Conservation (phyloP, 2,329 filamentous ascomycete genomes). For the Ustilaginoidea virens region DNA sequence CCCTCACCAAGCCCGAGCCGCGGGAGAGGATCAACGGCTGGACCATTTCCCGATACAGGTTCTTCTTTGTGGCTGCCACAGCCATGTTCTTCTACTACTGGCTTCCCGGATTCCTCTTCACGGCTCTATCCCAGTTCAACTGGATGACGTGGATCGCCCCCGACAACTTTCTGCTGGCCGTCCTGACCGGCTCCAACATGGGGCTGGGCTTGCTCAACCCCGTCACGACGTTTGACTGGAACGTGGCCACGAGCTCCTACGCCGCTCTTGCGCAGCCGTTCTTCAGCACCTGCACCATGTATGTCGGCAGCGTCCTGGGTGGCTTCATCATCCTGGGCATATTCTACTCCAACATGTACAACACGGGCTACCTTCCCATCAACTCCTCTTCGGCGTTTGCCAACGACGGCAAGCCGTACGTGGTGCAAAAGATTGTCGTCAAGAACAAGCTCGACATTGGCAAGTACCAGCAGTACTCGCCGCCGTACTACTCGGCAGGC, state of each 20-base stretch:
- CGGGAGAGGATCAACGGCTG: conserved; percentile 15
- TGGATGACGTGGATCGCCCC: conserved; percentile 42
- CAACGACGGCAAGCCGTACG: conserved; percentile 24
- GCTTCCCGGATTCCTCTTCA: conserved; percentile 35
- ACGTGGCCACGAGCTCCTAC: conserved; percentile 21
- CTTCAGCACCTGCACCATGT: conserved; percentile 24
- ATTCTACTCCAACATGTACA: conserved; percentile 27
- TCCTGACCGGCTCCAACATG: conserved; percentile 25
- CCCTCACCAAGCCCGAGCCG: conserved; percentile 20
- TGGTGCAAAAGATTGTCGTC: conserved; percentile 17
- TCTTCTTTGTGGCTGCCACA: conserved; percentile 26
- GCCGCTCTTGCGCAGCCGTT: conserved; percentile 20
- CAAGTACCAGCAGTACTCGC: conserved; percentile 26
- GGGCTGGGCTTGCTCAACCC: conserved; percentile 23
- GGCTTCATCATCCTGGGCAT: conserved; percentile 24
- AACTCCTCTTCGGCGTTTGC: conserved; percentile 26
- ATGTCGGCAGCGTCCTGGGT: conserved; percentile 17
- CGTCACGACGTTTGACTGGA: conserved; percentile 24
- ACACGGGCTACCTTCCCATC: conserved; percentile 29
- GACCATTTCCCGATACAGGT: conserved; percentile 26
- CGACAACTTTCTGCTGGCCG: conserved; percentile 21
- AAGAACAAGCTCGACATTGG: conserved; percentile 22
- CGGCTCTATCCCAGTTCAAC: conserved; percentile 30
- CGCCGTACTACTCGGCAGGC: conserved; percentile 27
- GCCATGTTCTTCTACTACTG: conserved; percentile 37